Conservation (phyloP, 1,284 basidiomycete genomes). For the Ustilago loliicola region DNA sequence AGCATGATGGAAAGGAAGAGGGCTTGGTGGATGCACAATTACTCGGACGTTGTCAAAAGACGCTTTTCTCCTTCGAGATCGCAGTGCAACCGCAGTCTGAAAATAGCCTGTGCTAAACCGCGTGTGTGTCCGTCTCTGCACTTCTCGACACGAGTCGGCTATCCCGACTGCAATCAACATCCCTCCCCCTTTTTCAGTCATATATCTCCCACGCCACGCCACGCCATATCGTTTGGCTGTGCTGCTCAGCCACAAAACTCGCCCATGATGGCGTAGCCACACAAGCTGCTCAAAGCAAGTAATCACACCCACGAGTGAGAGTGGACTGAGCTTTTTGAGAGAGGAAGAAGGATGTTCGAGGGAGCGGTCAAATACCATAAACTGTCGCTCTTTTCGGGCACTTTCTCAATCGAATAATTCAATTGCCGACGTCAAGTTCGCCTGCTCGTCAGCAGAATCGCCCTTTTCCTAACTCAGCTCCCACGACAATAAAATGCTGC, state of each 20-base stretch:
- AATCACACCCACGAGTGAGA: background rate
- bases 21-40: background rate
- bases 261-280: background rate
- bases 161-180: conserved; percentile 1
- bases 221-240: background rate
- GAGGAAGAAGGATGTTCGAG: background rate
- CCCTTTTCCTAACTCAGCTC: background rate
- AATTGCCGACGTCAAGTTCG: conserved; percentile 12
- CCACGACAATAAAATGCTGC: background rate
- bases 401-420: conserved; percentile 1
- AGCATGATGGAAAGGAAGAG: background rate
- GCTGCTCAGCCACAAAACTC: background rate
- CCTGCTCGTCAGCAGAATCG: conserved; percentile 2
- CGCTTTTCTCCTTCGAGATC: background rate
- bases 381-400: background rate
- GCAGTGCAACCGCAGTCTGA: conserved; percentile 2
- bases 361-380: background rate
- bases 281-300: background rate
- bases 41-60: background rate
- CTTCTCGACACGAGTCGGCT: conserved; percentile 8
- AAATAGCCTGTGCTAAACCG: background rate
- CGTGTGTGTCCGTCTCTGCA: background rate
- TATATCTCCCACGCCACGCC: conserved; percentile 2
- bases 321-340: background rate
- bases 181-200: background rate